phyloP scores from a whole-genome alignment of 192 early-diverging fungal genomes.

The Podila verticillata region DNA sequence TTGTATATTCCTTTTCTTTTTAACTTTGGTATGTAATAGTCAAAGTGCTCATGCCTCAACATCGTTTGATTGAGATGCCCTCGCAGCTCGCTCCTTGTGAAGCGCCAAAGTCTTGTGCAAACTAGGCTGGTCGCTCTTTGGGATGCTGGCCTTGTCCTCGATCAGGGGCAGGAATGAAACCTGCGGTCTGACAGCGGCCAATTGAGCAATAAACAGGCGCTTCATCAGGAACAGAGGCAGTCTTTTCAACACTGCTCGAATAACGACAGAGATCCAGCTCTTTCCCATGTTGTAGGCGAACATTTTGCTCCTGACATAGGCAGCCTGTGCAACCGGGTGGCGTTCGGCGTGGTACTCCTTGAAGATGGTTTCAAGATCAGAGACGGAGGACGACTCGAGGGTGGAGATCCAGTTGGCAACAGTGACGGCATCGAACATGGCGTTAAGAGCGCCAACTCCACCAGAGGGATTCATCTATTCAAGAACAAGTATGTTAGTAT shows the following conservation, averaged over 20 bases:
- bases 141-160: background rate
- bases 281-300: background rate
- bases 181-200: background rate
- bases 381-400: background rate
- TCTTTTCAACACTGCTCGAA: background rate
- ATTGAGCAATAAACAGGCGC: background rate
- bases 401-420: slow-evolving; percentile 2
- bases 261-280: background rate
- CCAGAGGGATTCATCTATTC: background rate
- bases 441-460: background rate
- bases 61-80: background rate
- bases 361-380: background rate
- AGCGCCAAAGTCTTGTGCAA: slow-evolving; percentile 1
- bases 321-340: background rate
- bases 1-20: no score
- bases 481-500: background rate
- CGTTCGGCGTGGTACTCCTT: background rate
- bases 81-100: background rate
- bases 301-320: background rate
- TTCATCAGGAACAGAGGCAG: background rate
- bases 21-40: background rate
- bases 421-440: background rate
- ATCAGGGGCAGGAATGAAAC: background rate
- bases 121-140: background rate
- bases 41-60: no score